A percentile compares a stretch with the other conserved stretches of the same genome.
These are phyloP conservation scores for Fusarium clavum DNA, from an alignment of 2,329 filamentous ascomycete genomes.

Conservation along the genomic window DNA sequence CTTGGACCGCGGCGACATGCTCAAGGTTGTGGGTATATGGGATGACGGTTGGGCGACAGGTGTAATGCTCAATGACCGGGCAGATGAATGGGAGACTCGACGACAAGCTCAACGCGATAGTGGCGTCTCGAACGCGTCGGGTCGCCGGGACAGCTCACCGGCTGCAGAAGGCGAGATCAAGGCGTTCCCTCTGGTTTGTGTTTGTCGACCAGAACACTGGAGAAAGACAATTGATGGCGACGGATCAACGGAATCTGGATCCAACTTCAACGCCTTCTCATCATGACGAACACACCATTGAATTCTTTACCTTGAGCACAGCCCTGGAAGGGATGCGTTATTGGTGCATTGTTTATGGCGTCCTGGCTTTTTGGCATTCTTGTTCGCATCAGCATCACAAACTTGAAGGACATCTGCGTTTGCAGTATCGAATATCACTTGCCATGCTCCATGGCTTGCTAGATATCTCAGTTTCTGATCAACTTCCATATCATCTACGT, in stretches of 20 bases:
- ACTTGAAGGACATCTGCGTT: conserved; percentile 25
- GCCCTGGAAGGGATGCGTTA: conserved; percentile 35
- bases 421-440: conserved; percentile 12
- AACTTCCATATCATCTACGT: conserved; percentile 4
- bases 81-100: conserved; percentile 88
- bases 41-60: conserved; percentile 99
- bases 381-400: conserved; percentile 33
- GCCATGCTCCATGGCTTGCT: not conserved
- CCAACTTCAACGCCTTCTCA: conserved; percentile 52
- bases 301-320: conserved; percentile 46
- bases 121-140: conserved; percentile 86
- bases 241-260: conserved; percentile 73
- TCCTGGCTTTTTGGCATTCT: conserved; percentile 46
- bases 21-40: conserved; percentile 98
- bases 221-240: conserved; percentile 96
- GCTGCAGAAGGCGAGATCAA: conserved; percentile 84
- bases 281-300: conserved; percentile 46
- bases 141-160: conserved; percentile 70
- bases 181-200: conserved; percentile 95
- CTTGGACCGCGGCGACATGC: conserved; percentile 94
- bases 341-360: conserved; percentile 54
- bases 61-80: conserved; percentile 81
- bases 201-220: conserved; percentile 96
- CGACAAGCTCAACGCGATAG: conserved; percentile 87
- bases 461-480: conserved; percentile 9